phyloP scores from a whole-genome alignment of 371 early-diverging fungal genomes.

The Apophysomyces elegans region DNA sequence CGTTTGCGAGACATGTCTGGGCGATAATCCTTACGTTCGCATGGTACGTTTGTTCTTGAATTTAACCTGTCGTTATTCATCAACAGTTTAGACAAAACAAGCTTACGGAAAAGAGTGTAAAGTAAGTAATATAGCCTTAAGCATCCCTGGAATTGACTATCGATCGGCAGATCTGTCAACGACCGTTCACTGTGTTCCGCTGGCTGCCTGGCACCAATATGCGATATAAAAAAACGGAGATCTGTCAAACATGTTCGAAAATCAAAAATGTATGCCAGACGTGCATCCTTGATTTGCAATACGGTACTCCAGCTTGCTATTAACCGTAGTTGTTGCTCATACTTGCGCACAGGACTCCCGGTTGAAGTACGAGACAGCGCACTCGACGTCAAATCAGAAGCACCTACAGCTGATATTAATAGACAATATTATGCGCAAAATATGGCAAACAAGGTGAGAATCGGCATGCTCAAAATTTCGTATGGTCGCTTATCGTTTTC shows the following conservation, averaged over 20 bases:
- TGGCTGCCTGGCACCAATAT: conserved; percentile 95
- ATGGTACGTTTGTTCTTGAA: conserved; percentile 67
- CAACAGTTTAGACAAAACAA: conserved; percentile 70
- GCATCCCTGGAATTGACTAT: conserved; percentile 7
- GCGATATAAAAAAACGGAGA: conserved; percentile 97
- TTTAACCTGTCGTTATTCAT: background rate
- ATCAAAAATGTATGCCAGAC: conserved; percentile 98
- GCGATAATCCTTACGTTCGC: conserved; percentile 96
- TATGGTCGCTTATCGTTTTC: conserved; percentile 9
- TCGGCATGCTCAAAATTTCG: background rate
- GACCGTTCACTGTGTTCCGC: conserved; percentile 96
- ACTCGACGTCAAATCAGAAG: conserved; percentile 71
- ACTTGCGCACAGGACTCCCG: conserved; percentile 66
- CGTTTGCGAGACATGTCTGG: conserved; percentile 96
- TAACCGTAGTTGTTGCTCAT: background rate
- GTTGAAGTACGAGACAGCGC: conserved; percentile 93
- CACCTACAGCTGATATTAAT: conserved; percentile 87
- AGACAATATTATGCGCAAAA: conserved; percentile 88
- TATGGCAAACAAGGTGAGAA: conserved; percentile 74
- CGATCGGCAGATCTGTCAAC: conserved; percentile 71
- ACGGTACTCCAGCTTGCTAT: conserved; percentile 53
- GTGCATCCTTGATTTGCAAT: conserved; percentile 94
- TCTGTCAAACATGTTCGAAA: conserved; percentile 96
- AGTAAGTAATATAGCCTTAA: conserved; percentile 30
- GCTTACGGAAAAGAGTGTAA: conserved; percentile 92